Evolutionary conservation across 108 stramenopile species (phyloP).

Genomic region (Nitzschia inconspicua): DNA sequence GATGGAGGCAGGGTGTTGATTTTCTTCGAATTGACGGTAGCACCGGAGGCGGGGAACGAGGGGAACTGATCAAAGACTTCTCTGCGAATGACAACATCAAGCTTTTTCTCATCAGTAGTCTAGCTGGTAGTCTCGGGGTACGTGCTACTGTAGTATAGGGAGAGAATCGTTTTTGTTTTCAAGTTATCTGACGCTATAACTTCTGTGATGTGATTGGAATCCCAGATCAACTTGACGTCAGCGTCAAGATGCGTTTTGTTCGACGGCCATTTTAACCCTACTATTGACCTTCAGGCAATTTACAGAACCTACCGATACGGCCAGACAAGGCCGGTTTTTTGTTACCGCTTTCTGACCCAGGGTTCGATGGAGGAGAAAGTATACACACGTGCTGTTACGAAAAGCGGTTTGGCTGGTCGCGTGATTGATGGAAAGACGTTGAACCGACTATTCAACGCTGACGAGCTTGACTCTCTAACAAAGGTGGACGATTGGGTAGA

Average conservation of each 20-base stretch:
- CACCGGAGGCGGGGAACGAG: conserved; percentile 50
- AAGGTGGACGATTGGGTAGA: conserved; percentile 53
- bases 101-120: conserved; percentile 26
- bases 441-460: conserved; percentile 44
- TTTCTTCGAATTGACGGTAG: conserved; percentile 75
- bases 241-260: conserved; percentile 63
- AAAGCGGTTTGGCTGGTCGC: conserved; percentile 51
- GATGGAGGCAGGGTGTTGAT: conserved; percentile 52
- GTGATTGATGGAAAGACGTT: conserved; percentile 62
- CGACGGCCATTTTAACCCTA: conserved; percentile 68
- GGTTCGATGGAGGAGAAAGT: conserved; percentile 81
- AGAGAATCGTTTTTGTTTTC: conserved; percentile 9
- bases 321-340: conserved; percentile 59
- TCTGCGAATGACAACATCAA: conserved; percentile 21
- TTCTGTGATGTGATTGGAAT: too few relatives aligned
- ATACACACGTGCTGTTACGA: conserved; percentile 58
- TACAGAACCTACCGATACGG: conserved; percentile 72
- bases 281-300: conserved; percentile 55
- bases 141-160: conserved; percentile 13
- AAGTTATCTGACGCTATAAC: conserved; percentile 43
- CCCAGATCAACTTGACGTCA: too few relatives aligned
- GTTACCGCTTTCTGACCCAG: conserved; percentile 71
- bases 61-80: conserved; percentile 43
- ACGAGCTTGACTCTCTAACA: conserved; percentile 51
- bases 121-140: conserved; percentile 25